Evolutionary conservation across 768 basidiomycete genomes (phyloP), one percentile per base, ranked within the genome.

Genomic region (Candolleomyces eurysporus): DNA sequence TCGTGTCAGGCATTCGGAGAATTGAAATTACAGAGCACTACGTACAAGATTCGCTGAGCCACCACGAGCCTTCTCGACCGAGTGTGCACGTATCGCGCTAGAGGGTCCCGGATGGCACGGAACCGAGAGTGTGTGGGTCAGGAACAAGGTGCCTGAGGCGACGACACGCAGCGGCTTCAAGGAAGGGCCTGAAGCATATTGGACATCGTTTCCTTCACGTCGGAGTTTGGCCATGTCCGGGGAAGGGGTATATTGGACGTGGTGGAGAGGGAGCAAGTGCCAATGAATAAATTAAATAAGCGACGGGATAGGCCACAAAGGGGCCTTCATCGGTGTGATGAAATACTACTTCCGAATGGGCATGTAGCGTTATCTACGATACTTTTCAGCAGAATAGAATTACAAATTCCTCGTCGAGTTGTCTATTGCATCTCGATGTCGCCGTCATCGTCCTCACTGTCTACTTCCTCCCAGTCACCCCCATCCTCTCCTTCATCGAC

Each of bases 121-220:
- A 4, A 94, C 67, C 43, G 78, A 77, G 53, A 94, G 81, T 0
- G 85, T 87, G 70, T 92, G 87, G 5, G 90, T 91, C 48, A 90
- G 73, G 69, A 94, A 94, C 45, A 94, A 81, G 10, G 92, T 90
- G 14, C 92, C 92, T 13, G 88, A 87, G 2, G 90, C 89, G 45
- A 94, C 82, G 26, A 94, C 84, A 48, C 91, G 87, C 17, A 91
- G 78, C n/a, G 83, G 78, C 66, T 70, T 76, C 16, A 30, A 45
- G 53, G 71, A 57, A 57, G 67, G 67, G 48, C 70, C 69, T 42
- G 64, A 63, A 61, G 63, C 63, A 52, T 62, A 63, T 32, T 66
- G 66, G 52, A 68, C 64, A 43, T 69, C 66, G 57, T 65, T 68
- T 57, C 69, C 67, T 62, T 76, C 77, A 64, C 79, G 79, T 57